Evolutionary conservation across 106 monocot genomes (phyloP), one percentile per base, ranked within the genome.

Genomic region (Triglochin maritima): DNA sequence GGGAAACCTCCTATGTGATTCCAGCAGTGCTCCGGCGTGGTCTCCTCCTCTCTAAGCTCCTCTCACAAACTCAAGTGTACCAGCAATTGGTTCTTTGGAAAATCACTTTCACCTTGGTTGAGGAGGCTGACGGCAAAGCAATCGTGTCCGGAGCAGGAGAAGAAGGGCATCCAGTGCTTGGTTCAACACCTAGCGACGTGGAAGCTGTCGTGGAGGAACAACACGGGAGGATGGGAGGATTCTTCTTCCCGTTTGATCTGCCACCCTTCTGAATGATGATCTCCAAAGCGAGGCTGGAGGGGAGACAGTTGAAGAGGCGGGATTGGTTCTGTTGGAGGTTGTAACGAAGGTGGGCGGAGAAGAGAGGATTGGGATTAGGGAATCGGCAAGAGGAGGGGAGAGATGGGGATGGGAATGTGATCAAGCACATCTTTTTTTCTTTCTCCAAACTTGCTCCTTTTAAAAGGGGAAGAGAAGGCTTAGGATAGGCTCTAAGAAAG

Each of bases 111-210:
- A 72, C 84, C 90, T 75, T 85, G 85, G 10, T 74, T 88, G 17
- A 88, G 56, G 57, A 93, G 85, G 51, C 88, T 85, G 56, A 88
- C 47, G 55, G 88, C 87, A 60, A 83, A 83, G 81, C 92, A 88
- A 58, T 83, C 83, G 70, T 77, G 63, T 42, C 88, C 83, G 57
- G 72, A 16, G 70, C 66, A 46, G 50, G 88, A 88, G 77, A 92
- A 92, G 81, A 86, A 93, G 13, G 88, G 86, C 2, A 88, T 65
- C 86, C 83, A 93, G 63, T 84, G 79, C 74, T 93, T 88, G 0
- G 88, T 88, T 88, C 93, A 93, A 83, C 93, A 88, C 88, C 93
- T 88, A 14, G 93, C 93, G 46, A 86, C 85, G 61, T 93, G 93
- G 75, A 93, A 93, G 76, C 93, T 93, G 10, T 88, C 88, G 57